These are phyloP conservation scores for Neonectria ditissima DNA, from an alignment of 2,329 filamentous ascomycete genomes.

Conservation along the genomic window DNA sequence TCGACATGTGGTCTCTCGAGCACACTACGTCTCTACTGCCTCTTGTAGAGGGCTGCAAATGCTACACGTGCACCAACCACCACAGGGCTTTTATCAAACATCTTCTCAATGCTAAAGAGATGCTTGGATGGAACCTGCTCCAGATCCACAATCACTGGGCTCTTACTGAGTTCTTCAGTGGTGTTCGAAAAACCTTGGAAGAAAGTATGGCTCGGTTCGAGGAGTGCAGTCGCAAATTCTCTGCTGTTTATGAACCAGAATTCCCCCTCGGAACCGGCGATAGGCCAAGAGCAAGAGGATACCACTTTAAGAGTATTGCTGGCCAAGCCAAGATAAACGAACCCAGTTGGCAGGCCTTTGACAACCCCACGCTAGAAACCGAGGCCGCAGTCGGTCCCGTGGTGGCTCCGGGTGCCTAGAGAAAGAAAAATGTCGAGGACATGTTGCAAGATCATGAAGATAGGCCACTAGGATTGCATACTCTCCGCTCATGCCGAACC, in stretches of 20 bases:
- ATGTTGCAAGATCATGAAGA: constrained; percentile 64
- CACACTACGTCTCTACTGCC: constrained; percentile 74
- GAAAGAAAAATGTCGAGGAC: constrained; percentile 60
- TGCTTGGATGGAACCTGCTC: constrained; percentile 94
- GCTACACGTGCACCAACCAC: constrained; percentile 86
- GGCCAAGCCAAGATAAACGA: constrained; percentile 76
- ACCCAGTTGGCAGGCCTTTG: constrained; percentile 72
- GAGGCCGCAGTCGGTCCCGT: constrained; percentile 36
- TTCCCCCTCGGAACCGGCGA: constrained; percentile 81
- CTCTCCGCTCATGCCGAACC: constrained; percentile 32
- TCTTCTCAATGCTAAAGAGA: constrained; percentile 89
- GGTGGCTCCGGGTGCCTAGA: constrained; percentile 48
- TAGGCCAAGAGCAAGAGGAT: constrained; percentile 83
- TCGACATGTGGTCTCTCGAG: constrained; percentile 78
- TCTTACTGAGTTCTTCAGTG: constrained; percentile 78
- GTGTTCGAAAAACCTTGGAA: constrained; percentile 73
- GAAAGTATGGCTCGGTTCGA: constrained; percentile 70
- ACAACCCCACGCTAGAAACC: constrained; percentile 29
- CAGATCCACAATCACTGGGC: constrained; percentile 91
- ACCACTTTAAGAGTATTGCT: constrained; percentile 80
- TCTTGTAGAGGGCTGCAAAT: constrained; percentile 73
- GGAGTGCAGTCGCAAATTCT: constrained; percentile 57
- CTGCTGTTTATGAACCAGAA: constrained; percentile 71
- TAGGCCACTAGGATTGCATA: constrained; percentile 53
- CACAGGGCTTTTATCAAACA: constrained; percentile 91